phyloP scores from a whole-genome alignment of 352 stramenopile genomes.

The Phytophthora hibernalis region DNA sequence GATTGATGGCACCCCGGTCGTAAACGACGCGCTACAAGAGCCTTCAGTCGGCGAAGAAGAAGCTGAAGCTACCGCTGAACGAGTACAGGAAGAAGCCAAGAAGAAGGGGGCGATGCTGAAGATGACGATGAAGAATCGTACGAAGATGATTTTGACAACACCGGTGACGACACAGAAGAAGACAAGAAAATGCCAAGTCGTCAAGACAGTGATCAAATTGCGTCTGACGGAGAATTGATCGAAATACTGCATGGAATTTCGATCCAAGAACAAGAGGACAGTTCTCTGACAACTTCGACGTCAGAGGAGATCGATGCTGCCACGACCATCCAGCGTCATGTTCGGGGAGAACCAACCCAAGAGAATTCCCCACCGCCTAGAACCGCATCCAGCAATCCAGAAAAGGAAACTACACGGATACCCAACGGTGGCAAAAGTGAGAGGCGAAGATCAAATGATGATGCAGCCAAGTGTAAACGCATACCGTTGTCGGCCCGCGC shows the following conservation, averaged over 20 bases:
- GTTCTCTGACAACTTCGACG: background rate
- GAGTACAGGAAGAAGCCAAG: background rate
- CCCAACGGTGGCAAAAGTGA: conserved; percentile 1
- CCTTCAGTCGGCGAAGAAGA: background rate
- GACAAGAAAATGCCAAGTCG: conserved; percentile 19
- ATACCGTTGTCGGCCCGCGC: conserved; percentile 7
- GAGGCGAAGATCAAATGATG: background rate
- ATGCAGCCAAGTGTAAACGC: conserved; percentile 6
- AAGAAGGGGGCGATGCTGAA: background rate
- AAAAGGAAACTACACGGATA: background rate
- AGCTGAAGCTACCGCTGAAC: too few species aligned
- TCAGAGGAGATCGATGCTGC: conserved; percentile 23
- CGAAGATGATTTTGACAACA: conserved; percentile 55
- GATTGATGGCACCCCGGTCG: background rate
- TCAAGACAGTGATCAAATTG: conserved; percentile 8
- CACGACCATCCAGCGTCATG: conserved; percentile 40
- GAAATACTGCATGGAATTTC: conserved; percentile 46
- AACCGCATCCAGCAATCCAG: background rate
- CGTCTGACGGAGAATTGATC: conserved; percentile 50
- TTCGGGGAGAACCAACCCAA: conserved; percentile 21
- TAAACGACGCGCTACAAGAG: background rate
- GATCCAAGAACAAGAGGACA: conserved; percentile 1
- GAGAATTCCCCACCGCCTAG: background rate
- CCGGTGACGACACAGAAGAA: conserved; percentile 15
- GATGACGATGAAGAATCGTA: conserved; percentile 42